Evolutionary conservation across 2,329 filamentous ascomycete genomes (phyloP).

Genomic region (Coniochaeta pulveracea): DNA sequence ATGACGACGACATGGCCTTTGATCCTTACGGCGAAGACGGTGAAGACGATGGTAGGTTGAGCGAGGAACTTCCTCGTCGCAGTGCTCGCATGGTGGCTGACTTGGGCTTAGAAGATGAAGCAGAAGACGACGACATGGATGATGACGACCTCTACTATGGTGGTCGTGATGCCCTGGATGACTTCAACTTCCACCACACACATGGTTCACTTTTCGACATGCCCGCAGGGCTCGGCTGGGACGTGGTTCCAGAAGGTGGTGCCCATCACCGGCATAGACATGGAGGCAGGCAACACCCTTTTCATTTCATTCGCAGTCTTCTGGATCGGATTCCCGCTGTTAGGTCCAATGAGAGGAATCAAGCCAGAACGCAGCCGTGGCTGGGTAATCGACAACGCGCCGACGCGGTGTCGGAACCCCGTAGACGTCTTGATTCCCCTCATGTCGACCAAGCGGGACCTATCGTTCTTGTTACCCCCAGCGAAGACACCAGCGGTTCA

Average conservation of each 20-base stretch:
- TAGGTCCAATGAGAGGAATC: no score
- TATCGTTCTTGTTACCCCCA: no score
- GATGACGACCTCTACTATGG: conserved; percentile 58
- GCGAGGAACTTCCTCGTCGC: neutral
- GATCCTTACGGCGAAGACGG: conserved; percentile 42
- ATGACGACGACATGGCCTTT: conserved; percentile 39
- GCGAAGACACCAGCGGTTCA: no score
- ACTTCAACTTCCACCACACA: conserved; percentile 47
- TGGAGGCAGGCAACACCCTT: conserved; percentile 41
- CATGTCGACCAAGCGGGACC: no score
- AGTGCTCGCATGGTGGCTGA: neutral
- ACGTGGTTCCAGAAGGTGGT: conserved; percentile 39
- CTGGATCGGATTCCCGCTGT: no score
- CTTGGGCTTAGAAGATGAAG: conserved; percentile 49
- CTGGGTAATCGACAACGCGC: no score
- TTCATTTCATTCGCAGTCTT: no score
- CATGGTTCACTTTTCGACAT: conserved; percentile 31
- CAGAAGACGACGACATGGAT: conserved; percentile 51
- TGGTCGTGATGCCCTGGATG: no score
- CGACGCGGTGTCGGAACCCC: no score
- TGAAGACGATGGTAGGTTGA: conserved; percentile 49
- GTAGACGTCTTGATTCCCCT: no score
- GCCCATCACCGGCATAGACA: conserved; percentile 42
- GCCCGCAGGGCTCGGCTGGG: conserved; percentile 43
- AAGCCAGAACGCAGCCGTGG: no score